Evolutionary conservation across 2,329 filamentous ascomycete genomes (phyloP).

Genomic region (Aspergillus nomiae): DNA sequence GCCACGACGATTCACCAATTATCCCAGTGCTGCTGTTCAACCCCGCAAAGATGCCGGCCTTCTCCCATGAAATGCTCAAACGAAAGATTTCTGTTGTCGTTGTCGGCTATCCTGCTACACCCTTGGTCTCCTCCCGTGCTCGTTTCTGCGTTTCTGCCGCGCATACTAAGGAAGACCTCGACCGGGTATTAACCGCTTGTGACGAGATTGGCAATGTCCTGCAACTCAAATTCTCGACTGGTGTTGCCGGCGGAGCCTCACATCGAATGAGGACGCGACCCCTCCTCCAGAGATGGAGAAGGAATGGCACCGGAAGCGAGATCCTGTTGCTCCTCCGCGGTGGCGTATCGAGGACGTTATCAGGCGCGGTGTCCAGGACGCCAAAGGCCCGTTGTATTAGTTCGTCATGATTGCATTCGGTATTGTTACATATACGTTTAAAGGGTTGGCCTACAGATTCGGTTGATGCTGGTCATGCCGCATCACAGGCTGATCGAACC

Average conservation of each 20-base stretch:
- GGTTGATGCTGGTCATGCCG: constrained; percentile 41
- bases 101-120: constrained; percentile 94
- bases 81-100: constrained; percentile 97
- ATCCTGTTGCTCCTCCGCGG: constrained; percentile 65
- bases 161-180: constrained; percentile 97
- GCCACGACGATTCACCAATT: constrained; percentile 96
- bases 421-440: constrained; percentile 14
- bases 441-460: constrained; percentile 20
- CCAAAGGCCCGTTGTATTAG: constrained; percentile 71
- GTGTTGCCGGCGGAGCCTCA: constrained; percentile 85
- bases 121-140: constrained; percentile 89
- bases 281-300: constrained; percentile 66
- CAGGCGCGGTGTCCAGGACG: constrained; percentile 71
- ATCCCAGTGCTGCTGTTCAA: constrained; percentile 94
- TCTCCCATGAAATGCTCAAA: constrained; percentile 97
- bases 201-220: constrained; percentile 90
- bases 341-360: constrained; percentile 79
- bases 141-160: constrained; percentile 95
- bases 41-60: constrained; percentile 98
- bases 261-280: constrained; percentile 70
- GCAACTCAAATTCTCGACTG: constrained; percentile 96
- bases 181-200: constrained; percentile 83
- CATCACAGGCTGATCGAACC: constrained; percentile 19
- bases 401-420: constrained; percentile 13
- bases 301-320: constrained; percentile 59